phyloP scores from a whole-genome alignment of 495 filamentous ascomycete genomes.

The Delitschia confertaspora region DNA sequence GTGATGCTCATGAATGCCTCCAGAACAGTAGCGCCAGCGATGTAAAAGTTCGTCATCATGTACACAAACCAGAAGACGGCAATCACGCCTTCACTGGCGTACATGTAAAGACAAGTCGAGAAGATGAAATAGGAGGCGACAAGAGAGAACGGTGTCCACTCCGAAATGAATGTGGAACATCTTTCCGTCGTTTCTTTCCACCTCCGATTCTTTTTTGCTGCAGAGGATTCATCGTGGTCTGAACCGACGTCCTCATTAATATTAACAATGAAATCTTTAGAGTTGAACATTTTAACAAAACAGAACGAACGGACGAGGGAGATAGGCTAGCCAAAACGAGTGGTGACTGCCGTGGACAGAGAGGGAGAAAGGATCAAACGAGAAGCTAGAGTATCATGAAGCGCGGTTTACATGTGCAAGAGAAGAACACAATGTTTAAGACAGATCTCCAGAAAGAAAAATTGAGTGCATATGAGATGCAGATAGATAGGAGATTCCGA shows the following conservation, averaged over 20 bases:
- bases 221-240: not conserved
- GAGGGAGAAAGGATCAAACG: not conserved
- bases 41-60: conserved; percentile 36
- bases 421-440: too few species aligned
- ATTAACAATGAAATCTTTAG: conserved; percentile 18
- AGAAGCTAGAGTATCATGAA: too few species aligned
- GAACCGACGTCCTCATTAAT: conserved; percentile 11
- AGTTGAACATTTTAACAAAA: conserved; percentile 11
- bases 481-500: too few species aligned
- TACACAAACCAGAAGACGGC: conserved; percentile 36
- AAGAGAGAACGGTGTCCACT: conserved; percentile 36
- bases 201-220: not conserved
- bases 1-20: conserved; percentile 36
- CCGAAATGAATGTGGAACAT: conserved; percentile 26
- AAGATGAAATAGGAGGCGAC: conserved; percentile 36
- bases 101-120: conserved; percentile 34
- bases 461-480: too few species aligned
- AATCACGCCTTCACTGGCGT: conserved; percentile 29
- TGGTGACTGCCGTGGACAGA: conserved; percentile 13
- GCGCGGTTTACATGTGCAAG: too few species aligned
- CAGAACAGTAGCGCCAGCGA: conserved; percentile 32
- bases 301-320: not conserved
- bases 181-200: conserved; percentile 3
- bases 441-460: too few species aligned
- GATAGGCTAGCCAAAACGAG: conserved; percentile 18